These are phyloP conservation scores for Vitis amurensis DNA, from an alignment of 164 flowering plant genomes.

Conservation along the genomic window DNA sequence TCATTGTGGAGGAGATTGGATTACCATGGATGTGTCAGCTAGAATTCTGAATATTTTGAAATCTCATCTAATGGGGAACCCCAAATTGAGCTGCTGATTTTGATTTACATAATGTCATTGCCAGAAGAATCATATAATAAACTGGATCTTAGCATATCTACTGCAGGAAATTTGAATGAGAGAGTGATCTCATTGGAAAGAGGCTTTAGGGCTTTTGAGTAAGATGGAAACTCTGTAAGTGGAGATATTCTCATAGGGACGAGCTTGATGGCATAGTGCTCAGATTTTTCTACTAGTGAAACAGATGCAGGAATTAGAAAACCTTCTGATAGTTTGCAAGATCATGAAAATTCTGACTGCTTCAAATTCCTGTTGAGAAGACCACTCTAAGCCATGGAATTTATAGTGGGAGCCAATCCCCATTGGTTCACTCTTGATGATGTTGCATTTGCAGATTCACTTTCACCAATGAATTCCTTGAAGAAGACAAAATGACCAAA, in stretches of 20 bases:
- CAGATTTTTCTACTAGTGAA: constrained; percentile 11
- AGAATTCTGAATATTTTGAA: constrained; percentile 83
- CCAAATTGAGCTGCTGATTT: constrained; percentile 66
- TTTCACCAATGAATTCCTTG: constrained; percentile 24
- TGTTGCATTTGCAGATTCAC: constrained; percentile 26
- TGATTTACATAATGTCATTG: constrained; percentile 58
- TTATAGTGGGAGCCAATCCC: constrained; percentile 32
- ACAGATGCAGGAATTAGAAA: constrained; percentile 9
- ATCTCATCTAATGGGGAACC: constrained; percentile 77
- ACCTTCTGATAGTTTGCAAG: constrained; percentile 9
- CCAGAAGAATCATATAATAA: constrained; percentile 52
- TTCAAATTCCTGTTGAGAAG: constrained; percentile 19
- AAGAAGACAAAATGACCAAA: constrained; percentile 43
- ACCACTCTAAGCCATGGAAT: constrained; percentile 1
- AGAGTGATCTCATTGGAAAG: constrained; percentile 22
- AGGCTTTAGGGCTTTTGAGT: constrained; percentile 1
- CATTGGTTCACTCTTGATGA: constrained; percentile 23
- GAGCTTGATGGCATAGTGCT: not conserved
- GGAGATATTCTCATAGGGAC: not conserved
- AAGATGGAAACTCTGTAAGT: no score
- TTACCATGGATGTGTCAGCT: constrained; percentile 56
- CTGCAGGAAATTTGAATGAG: constrained; percentile 21
- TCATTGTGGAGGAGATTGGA: constrained; percentile 75
- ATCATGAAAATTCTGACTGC: constrained; percentile 16
- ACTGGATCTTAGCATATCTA: constrained; percentile 42